Evolutionary conservation across 768 basidiomycete genomes (phyloP), one percentile per base, ranked within the genome.

Genomic region (Dioszegia crocea): DNA sequence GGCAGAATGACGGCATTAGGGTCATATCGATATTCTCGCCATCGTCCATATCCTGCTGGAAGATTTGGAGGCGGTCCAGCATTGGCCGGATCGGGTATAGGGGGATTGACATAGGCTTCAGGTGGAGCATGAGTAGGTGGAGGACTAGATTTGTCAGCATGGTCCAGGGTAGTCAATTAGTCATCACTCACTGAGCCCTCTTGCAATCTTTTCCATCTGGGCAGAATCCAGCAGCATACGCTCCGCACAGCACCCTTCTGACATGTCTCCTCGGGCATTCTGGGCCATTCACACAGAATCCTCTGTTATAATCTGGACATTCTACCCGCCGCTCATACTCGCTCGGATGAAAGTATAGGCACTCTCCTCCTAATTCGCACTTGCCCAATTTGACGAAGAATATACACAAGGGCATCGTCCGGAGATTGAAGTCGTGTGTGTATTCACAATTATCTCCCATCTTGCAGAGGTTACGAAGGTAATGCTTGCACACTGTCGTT

Each of bases 361-460:
- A 99, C 77, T 98, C 93, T 67, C 94, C 92, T 57, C 96, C 94
- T 19, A 92, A 87, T 24, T 90, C 89, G 76, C 96, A 98, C 77
- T 92, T 98, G 16, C 96, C 96, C 70, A 91, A 93, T 77, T 94
- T 96, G 51, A 90, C 90, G 77, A 86, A 97, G 92, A 92, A 98
- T 87, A 91, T 96, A 71, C 96, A 98, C 76, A 97, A 91, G 5
- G 96, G 96, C 93, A 98, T 98, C 4, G 57, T 87, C 59, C 96
- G 81, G 50, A 99, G 83, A 76, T 98, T 96, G 81, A 97, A 99
- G 80, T 98, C 96, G 79, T 99, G 96, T 74, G 98, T 82, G 78
- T 98, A 99, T 79, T 98, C 96, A 80, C 96, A 99, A 24, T 88
- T 87, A 73, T 93, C 89, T 53, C 92, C 94, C 77, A 98, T 98